Conservation (phyloP, 2,329 filamentous ascomycete genomes). For the Lasiodiplodia theobromae region DNA sequence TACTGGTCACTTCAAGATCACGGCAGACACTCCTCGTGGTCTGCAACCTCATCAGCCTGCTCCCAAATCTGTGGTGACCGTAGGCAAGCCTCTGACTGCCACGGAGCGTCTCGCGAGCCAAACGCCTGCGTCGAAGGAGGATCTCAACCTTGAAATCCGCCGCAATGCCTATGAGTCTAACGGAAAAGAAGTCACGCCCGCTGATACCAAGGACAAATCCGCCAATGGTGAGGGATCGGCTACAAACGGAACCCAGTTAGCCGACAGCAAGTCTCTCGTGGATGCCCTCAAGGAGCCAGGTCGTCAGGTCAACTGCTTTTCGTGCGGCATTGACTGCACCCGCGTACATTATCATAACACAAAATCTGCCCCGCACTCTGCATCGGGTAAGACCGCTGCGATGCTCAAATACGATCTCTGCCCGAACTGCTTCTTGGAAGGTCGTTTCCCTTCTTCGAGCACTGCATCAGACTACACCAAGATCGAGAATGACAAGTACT, state of each 20-base stretch:
- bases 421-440: conserved; percentile 87
- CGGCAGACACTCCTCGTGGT: conserved; percentile 92
- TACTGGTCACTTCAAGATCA: conserved; percentile 95
- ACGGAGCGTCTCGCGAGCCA: conserved; percentile 77
- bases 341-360: conserved; percentile 73
- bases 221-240: conserved; percentile 67
- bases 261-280: conserved; percentile 69
- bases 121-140: conserved; percentile 72
- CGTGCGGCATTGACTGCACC: conserved; percentile 90
- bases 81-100: conserved; percentile 67
- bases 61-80: conserved; percentile 69
- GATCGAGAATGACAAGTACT: conserved; percentile 86
- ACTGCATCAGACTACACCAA: conserved; percentile 83
- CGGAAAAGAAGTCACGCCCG: conserved; percentile 80
- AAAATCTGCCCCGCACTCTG: conserved; percentile 61
- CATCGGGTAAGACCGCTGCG: conserved; percentile 59
- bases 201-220: conserved; percentile 69
- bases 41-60: conserved; percentile 95
- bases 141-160: conserved; percentile 89
- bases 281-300: conserved; percentile 67
- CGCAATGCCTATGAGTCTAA: conserved; percentile 95
- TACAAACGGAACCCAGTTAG: conserved; percentile 70
- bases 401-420: conserved; percentile 85
- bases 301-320: conserved; percentile 80
- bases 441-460: conserved; percentile 80